Evolutionary conservation across 805 yeast genomes (phyloP), one percentile per base, ranked within the genome.

Genomic region (Middelhovenomyces tepae): DNA sequence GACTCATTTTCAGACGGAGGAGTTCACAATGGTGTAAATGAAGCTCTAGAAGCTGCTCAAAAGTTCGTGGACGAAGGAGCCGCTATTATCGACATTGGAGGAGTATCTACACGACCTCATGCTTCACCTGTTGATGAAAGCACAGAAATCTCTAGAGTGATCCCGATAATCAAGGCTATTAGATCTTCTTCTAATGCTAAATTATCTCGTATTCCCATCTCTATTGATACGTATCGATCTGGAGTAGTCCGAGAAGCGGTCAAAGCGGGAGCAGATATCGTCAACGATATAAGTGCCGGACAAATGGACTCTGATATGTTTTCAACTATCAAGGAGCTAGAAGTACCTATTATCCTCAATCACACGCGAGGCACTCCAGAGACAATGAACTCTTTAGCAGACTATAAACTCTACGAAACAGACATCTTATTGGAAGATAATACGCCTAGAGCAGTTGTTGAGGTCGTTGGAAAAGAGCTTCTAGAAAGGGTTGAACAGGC

Each of bases 1-100:
- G 96, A 91, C 56, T 86, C 95, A 1, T 91, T 91, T 53, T 82
- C 94, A 27, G 98, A 91, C 56, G 97, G 95, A 2, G 85, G 91
- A 1, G 50, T 50, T 11, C 50, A 62, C 19, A 47, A 61, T 1
- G 29, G 17, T 26, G n/a, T n/a, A n/a, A 10, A 18, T 16, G 19
- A 5, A 9, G 50, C 62, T 5, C 22, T 65, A 0, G 66, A 58
- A 0, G 58, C 61, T 16, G 80, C 78, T 0, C 51, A 57, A 25
- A 42, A 56, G 23, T 67, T 82, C 66, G 66, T 73, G 4, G 46
- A 53, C 0, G 59, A 67, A 15, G 86, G 84, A 1, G 83, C 86
- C n/a, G 64, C 65, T 17, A 81, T 91, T 19, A 65, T 91, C 23
- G 98, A 91, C 54, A 69, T 91, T 35, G 98, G 98, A 6, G 98